Evolutionary conservation across 352 stramenopile species (phyloP).

Genomic region (Globisporangium ultimum): DNA sequence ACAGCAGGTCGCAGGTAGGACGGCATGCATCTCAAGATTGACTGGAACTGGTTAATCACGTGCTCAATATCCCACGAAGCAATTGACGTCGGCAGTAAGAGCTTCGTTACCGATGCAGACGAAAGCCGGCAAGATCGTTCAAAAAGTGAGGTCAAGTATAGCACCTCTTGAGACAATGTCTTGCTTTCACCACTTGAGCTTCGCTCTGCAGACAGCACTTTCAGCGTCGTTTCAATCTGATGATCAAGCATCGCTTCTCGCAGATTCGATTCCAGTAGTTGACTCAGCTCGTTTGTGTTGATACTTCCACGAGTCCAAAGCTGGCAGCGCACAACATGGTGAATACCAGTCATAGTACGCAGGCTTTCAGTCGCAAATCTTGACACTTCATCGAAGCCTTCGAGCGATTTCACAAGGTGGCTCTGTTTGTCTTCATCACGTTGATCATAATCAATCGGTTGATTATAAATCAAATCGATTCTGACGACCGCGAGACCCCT

Average conservation of each 20-base stretch:
- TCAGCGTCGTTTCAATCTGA: constrained; percentile 62
- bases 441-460: neutral
- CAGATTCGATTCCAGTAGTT: constrained; percentile 65
- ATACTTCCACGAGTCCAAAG: constrained; percentile 77
- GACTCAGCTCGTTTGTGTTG: constrained; percentile 39
- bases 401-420: constrained; percentile 14
- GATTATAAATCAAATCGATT: constrained; percentile 47
- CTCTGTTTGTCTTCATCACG: neutral
- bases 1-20: constrained; percentile 44
- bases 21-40: constrained; percentile 51
- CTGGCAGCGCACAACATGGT: constrained; percentile 35
- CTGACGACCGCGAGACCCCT: constrained; percentile 72
- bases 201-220: constrained; percentile 13
- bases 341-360: neutral
- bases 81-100: constrained; percentile 37
- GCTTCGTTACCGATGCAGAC: constrained; percentile 60
- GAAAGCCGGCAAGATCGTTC: constrained; percentile 38
- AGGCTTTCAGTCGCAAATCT: neutral
- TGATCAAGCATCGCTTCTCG: constrained; percentile 80
- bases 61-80: constrained; percentile 65
- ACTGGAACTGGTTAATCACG: constrained; percentile 42
- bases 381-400: constrained; percentile 10
- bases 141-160: constrained; percentile 43
- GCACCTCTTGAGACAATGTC: constrained; percentile 23
- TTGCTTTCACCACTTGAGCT: neutral